Base-by-base conservation (phyloP, 805 yeast species). In the Trichomonascus vanleenenianus region DNA sequence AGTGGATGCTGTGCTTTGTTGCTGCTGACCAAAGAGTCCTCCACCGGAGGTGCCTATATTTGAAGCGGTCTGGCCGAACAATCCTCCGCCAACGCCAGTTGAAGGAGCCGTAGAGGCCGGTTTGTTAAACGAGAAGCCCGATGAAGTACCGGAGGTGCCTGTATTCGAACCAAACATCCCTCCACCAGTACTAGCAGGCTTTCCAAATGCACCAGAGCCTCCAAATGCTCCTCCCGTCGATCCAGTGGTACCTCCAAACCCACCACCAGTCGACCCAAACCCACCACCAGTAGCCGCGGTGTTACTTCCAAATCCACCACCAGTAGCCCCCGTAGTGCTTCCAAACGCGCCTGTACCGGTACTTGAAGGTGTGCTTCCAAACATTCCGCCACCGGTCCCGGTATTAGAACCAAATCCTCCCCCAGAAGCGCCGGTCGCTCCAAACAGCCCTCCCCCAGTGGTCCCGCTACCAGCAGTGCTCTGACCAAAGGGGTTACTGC, bases 151-250 rank as follows among this genome's bases (percentile, higher is more conserved):
- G 7, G 27, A 22, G 7, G 27, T 22, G 27, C 27, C 40, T 6
- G 56, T 58, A 43, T 51, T 59, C 39, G 49, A 48, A 3, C 74
- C 74, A 56, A 68, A 72, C 43, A 64, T 55, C 3, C 70, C 67
- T 3, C 64, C 64, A 30, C 37, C 11, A 10, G 56, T 49, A 15
- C 38, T 47, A 40, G 31, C 31, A 16, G 43, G 36, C 18, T 49
- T 38, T 20, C 27, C 27, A 8, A 22, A 22, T 8, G 27, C 27
- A 5, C 27, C 27, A 22, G 27, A 22, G 27, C 27, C 8, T 4
- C 27, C 27, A 22, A 8, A 22, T 16, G 51, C 40, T 12, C 53
- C 48, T 25, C 47, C 42, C 39, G 62, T 58, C 16, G 59, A 22
- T 8, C 7, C 4, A 8, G n/a, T n/a, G n/a, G n/a, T n/a, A n/a